A percentile compares a stretch with the other conserved stretches of the same genome.
Conservation (phyloP, 257 asterid species). For the Solanum paucissectum region DNA sequence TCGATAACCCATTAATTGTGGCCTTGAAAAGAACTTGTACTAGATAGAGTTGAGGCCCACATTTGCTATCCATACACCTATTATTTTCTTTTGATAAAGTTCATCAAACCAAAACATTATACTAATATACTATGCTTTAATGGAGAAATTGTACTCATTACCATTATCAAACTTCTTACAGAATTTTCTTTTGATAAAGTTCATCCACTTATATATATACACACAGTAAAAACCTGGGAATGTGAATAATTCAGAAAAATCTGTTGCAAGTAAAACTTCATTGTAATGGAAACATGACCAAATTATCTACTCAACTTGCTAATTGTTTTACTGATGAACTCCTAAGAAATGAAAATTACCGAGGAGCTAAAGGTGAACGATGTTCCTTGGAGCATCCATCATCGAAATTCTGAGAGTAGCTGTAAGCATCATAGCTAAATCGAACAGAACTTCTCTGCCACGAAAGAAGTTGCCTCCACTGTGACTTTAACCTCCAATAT, state of each 20-base stretch:
- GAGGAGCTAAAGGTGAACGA: conserved; percentile 38
- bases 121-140: neutral
- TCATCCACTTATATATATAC: neutral
- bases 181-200: neutral
- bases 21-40: neutral
- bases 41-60: neutral
- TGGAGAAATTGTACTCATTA: neutral
- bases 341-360: neutral
- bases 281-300: neutral
- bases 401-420: conserved; percentile 50
- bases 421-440: conserved; percentile 37
- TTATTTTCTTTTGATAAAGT: neutral
- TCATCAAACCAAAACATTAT: neutral
- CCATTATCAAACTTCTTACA: neutral
- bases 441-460: conserved; percentile 13
- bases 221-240: neutral
- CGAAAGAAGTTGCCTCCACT: conserved; percentile 18
- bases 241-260: neutral
- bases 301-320: neutral
- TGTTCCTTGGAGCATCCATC: conserved; percentile 28
- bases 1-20: neutral
- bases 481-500: conserved; percentile 24
- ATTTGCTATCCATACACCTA: neutral
- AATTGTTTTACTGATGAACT: neutral
- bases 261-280: neutral